Evolutionary conservation across 164 flowering plant genomes (phyloP), one percentile per base, ranked within the genome.

Genomic region (Liriodendron chinense): DNA sequence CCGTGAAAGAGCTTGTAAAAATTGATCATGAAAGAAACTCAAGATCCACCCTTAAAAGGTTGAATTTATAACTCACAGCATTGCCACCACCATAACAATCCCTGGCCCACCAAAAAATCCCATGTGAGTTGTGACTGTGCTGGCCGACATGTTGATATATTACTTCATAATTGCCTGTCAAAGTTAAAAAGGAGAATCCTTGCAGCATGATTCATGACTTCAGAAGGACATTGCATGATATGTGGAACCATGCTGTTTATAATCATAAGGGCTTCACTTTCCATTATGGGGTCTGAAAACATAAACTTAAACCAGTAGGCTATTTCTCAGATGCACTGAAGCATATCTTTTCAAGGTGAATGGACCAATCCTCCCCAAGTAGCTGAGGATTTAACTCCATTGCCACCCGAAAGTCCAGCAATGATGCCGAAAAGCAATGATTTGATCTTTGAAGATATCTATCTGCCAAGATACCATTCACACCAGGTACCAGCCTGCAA

Each of bases 281-380:
- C 49, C 43, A 47, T 26, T 20, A 47, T 7, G 23, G 25, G 24
- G 24, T 26, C 71, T 47, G 7, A 22, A 69, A 47, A 20, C 53
- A 69, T 28, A n/a, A 47, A 69, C 71, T 69, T 69, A 47, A 73
- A 85, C 86, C 90, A 85, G 66, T 53, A 62, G 65, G 20, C 28
- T 49, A 74, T 22, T 81, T 85, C 66, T 85, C 87, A 18, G 69
- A 75, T 59, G 79, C 75, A 34, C 72, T 84, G 63, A 85, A 74
- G 68, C 78, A 81, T 26, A 95, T 80, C 70, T 81, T 92, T 87
- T 93, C 98, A 67, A 90, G 88, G 59, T 86, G 89, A 56, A 75
- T 48, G 20, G 93, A 82, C 98, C 99, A 92, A 81, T 92, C 87
- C 78, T 75, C 85, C 61, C 97, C 98, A 77, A 95, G 97, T 70